These are phyloP conservation scores for Alternaria ventricosa DNA, from an alignment of 2,329 filamentous ascomycete genomes.

Conservation along the genomic window DNA sequence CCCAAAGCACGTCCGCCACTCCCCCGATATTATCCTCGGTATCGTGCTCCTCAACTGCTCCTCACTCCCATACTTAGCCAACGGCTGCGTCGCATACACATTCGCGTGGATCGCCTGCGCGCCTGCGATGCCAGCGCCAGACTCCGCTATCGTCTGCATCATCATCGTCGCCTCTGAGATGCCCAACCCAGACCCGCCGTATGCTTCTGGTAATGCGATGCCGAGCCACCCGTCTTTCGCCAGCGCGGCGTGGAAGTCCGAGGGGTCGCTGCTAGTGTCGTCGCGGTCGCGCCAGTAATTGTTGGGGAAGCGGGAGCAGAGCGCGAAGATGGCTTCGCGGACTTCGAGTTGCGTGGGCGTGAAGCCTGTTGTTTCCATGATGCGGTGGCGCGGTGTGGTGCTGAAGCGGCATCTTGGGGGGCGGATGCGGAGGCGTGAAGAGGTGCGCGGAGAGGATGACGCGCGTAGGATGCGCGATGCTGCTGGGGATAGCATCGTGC, in stretches of 20 bases:
- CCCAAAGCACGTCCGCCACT: slow-evolving; percentile 78
- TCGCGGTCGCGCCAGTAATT: slow-evolving; percentile 78
- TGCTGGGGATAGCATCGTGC: background rate
- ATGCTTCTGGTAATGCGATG: slow-evolving; percentile 75
- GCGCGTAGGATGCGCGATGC: background rate
- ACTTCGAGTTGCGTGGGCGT: slow-evolving; percentile 75
- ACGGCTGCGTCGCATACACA: slow-evolving; percentile 76
- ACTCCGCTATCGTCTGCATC: slow-evolving; percentile 82
- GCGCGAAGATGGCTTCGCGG: slow-evolving; percentile 70
- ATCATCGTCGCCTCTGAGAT: slow-evolving; percentile 87
- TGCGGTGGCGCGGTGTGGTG: slow-evolving; percentile 28
- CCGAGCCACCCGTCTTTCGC: slow-evolving; percentile 81
- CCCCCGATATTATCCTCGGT: slow-evolving; percentile 73
- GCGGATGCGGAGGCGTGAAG: background rate
- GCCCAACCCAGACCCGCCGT: slow-evolving; percentile 76
- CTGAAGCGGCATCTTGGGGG: slow-evolving; percentile 38
- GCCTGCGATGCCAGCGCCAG: slow-evolving; percentile 78
- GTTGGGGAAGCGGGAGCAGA: slow-evolving; percentile 75
- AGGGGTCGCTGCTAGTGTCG: slow-evolving; percentile 72
- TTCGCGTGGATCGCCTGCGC: slow-evolving; percentile 66
- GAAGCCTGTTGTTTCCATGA: slow-evolving; percentile 78
- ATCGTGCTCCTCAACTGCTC: slow-evolving; percentile 71
- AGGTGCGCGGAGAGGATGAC: background rate
- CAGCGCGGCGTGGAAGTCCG: slow-evolving; percentile 76
- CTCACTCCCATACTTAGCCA: slow-evolving; percentile 73